phyloP scores from a whole-genome alignment of 2,329 filamentous ascomycete species.

The Didymella exigua region DNA sequence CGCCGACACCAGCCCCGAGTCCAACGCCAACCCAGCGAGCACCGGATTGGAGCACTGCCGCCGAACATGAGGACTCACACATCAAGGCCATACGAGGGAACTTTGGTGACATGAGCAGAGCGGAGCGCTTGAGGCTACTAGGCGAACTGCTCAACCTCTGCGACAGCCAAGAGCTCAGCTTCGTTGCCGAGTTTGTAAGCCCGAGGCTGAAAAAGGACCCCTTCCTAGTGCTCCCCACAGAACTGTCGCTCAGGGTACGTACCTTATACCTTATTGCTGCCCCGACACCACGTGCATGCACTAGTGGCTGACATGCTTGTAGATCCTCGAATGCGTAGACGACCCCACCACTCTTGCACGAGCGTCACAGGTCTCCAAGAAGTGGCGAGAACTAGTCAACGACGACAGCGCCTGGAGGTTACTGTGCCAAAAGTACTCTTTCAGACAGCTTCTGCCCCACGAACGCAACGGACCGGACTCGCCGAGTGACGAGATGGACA shows the following conservation, averaged over 20 bases:
- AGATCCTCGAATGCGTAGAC: conserved; percentile 96
- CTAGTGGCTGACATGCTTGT: conserved; percentile 23
- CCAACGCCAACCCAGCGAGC: conserved; percentile 66
- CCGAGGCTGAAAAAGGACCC: conserved; percentile 95
- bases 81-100: conserved; percentile 78
- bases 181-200: conserved; percentile 94
- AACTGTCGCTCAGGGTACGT: conserved; percentile 84
- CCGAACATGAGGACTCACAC: conserved; percentile 82
- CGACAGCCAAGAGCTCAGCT: conserved; percentile 92
- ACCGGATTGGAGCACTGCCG: conserved; percentile 77
- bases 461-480: conserved; percentile 39
- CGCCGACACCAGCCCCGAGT: conserved; percentile 70
- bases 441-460: conserved; percentile 64
- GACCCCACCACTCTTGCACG: conserved; percentile 92
- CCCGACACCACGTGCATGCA: neutral
- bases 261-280: conserved; percentile 3
- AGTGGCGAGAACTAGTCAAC: conserved; percentile 90
- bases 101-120: conserved; percentile 77
- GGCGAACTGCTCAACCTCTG: conserved; percentile 91
- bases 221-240: conserved; percentile 88
- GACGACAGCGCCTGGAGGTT: conserved; percentile 99
- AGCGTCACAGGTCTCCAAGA: conserved; percentile 91
- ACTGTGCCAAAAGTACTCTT: conserved; percentile 94
- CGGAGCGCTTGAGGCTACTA: conserved; percentile 79
- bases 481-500: conserved; percentile 34